Conservation (phyloP, 2,329 filamentous ascomycete species). For the Exserohilum turcica region DNA sequence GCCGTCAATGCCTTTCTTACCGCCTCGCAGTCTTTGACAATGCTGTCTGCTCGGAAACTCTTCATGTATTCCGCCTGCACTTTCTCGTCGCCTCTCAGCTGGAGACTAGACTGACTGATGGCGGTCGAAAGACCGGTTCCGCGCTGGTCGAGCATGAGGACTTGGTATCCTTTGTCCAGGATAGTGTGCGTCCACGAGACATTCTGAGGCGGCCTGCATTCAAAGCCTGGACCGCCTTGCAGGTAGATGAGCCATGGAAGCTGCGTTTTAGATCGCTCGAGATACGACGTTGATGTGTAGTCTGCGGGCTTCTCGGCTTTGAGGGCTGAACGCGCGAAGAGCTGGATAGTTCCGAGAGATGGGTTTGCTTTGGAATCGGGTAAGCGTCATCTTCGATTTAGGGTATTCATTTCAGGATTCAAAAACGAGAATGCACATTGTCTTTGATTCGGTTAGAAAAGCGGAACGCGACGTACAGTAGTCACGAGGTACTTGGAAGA, state of each 20-base stretch:
- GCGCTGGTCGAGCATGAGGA: constrained; percentile 85
- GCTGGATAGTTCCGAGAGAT: constrained; percentile 64
- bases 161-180: constrained; percentile 80
- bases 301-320: constrained; percentile 68
- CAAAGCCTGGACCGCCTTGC: constrained; percentile 84
- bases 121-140: constrained; percentile 86
- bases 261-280: constrained; percentile 54
- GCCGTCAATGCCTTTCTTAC: constrained; percentile 75
- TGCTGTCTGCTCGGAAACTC: constrained; percentile 85
- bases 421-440: no score
- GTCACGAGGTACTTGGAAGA: constrained; percentile 86
- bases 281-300: constrained; percentile 54
- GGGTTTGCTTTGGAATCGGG: constrained; percentile 56
- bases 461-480: constrained; percentile 53
- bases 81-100: constrained; percentile 63
- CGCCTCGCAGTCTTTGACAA: constrained; percentile 87
- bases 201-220: constrained; percentile 75
- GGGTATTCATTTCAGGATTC: no score
- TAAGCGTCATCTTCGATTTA: no score
- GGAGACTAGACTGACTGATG: constrained; percentile 74
- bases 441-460: background rate
- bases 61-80: constrained; percentile 82
- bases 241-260: constrained; percentile 72
- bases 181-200: constrained; percentile 71
- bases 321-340: constrained; percentile 78